Base-by-base conservation (phyloP, 2,329 filamentous ascomycete species). In the Pezizomycotina sp. region DNA sequence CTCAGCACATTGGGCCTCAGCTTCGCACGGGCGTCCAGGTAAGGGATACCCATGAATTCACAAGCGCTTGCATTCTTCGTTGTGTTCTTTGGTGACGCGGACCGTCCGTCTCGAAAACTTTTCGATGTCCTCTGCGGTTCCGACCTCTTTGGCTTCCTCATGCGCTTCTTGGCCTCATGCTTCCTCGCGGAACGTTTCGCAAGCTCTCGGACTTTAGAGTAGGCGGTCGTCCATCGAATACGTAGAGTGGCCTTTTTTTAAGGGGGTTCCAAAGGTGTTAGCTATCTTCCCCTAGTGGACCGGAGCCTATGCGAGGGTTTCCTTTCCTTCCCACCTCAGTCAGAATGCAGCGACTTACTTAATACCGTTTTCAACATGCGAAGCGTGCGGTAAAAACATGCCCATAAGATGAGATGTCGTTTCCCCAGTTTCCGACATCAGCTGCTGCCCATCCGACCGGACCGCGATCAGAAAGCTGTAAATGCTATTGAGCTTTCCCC, bases 381-480 rank as follows among this genome's bases (percentile, higher is more conserved):
- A 83, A 5, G 98, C 68, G 2, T 89, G 98, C 51, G 89, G 84
- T 65, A 98, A 98, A 65, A 98, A 98, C 74, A 98, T 86, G 54
- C 89, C 89, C 84, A 98, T 95, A 10, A 98, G 64, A 58, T 98
- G 89, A 12, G 89, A 98, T 1, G 89, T 98, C 2, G 89, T 98
- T 59, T 95, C 83, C 53, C 89, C 89, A 34, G 75, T 77, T 53
- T 98, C 89, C 59, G 77, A 91, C 69, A 76, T 95, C 52, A 98
- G 75, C 60, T 93, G 83, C 58, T 98, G 82, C 50, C 89, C 89
- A 52, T 92, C 83, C 52, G 84, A 93, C 50, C 89, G 83, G 36
- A 98, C 89, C 31, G 89, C 89, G 56, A 98, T 89, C 43, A 98
- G 71, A 64, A 98, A 98, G 60, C 81, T 92, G 68, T 98, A 98